Base-by-base conservation (phyloP, 257 asterid species). In the Paulownia fortunei region DNA sequence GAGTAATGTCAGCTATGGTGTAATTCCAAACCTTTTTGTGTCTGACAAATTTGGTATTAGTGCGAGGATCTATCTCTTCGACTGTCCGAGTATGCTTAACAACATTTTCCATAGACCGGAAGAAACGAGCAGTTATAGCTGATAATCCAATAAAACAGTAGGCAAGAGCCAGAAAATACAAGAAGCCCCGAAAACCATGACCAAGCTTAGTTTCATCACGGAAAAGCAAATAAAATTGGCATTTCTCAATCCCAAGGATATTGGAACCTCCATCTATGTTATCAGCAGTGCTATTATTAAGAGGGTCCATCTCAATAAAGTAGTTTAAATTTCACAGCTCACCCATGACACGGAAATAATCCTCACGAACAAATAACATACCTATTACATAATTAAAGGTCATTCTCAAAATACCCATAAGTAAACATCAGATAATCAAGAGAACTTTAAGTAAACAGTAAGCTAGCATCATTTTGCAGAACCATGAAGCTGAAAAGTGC, bases 131-230 rank as follows among this genome's bases (percentile, higher is more conserved):
- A 72, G 99, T 95, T 71, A 95, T 91, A 67, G 98, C 93, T 76
- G 99, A 91, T 79, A 95, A 80, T 73, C 99, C 99, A 65, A 92
- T 74, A 60, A 95, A 95, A 79, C 98, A 93, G 65, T 95, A 95
- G 72, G 91, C 94, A 73, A 95, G 94, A 59, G 85, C 93, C 82
- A 74, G 1, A 54, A 81, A 83, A 79, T 93, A 95, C 85, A 89
- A 84, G 87, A 88, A 86, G 8, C 87, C 90, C 76, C 91, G 74
- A 36, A 84, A 71, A 54, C 85, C 96, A 81, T 84, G 44, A 8
- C 92, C 82, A 47, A 91, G 87, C 78, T 69, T 73, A 63, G 89
- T 88, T 84, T 94, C 98, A 6, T 26, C 69, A 62, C 15, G 80
- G 83, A 83, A 69, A 47, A 91, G 85, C 41, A 91, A 83, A 89